Evolutionary conservation across 495 filamentous ascomycete genomes (phyloP).

Genomic region (Trichoderma reesei): DNA sequence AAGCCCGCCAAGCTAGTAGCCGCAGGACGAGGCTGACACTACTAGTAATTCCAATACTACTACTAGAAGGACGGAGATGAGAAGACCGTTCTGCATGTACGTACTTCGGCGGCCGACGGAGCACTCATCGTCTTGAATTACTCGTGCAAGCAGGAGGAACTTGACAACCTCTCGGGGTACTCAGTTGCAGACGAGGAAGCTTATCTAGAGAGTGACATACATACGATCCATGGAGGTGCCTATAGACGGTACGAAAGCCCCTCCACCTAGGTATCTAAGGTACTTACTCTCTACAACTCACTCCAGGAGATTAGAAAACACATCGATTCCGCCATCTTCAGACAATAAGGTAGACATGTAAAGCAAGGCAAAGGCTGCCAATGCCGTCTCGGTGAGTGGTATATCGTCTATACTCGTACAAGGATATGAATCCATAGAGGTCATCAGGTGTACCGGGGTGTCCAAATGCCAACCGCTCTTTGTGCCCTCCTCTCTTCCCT

Average conservation of each 20-base stretch:
- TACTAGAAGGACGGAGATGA: neutral
- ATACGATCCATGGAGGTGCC: too few species aligned
- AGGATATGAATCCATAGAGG: neutral
- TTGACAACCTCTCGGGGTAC: neutral
- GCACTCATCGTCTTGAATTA: neutral
- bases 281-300: neutral
- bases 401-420: slow-evolving; percentile 7
- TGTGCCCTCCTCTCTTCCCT: neutral
- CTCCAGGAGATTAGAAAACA: too few species aligned
- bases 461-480: neutral
- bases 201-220: too few species aligned
- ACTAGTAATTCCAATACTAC: neutral
- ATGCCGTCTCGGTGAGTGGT: neutral
- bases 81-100: neutral
- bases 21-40: neutral
- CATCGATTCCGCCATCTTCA: neutral
- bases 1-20: neutral
- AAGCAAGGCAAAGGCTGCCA: neutral
- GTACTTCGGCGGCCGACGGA: too few species aligned
- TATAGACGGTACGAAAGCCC: too few species aligned
- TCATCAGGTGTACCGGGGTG: neutral
- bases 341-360: neutral
- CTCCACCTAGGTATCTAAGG: too few species aligned
- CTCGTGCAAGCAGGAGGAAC: neutral
- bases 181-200: too few species aligned